Evolutionary conservation across 768 basidiomycete genomes (phyloP).

Genomic region (Kwoniella bestiolae): DNA sequence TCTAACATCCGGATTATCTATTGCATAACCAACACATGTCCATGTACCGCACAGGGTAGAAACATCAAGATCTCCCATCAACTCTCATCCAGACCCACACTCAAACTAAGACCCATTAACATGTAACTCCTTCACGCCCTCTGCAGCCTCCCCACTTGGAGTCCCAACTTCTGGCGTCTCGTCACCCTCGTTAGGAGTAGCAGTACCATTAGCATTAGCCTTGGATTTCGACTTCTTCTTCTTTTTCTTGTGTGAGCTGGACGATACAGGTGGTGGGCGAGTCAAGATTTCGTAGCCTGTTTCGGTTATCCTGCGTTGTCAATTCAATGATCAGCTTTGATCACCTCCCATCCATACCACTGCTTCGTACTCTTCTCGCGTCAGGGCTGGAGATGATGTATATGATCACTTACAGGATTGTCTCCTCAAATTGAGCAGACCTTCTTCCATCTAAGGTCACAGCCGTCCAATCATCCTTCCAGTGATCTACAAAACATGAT

Average conservation of each 20-base stretch:
- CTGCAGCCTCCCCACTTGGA: constrained; percentile 31
- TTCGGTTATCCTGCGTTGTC: constrained; percentile 74
- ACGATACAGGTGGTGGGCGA: constrained; percentile 39
- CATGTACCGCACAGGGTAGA: background rate
- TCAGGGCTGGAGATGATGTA: too few relatives aligned
- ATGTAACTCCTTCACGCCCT: constrained; percentile 25
- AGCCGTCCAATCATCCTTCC: constrained; percentile 97
- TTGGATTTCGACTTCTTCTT: constrained; percentile 37
- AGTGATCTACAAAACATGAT: constrained; percentile 36
- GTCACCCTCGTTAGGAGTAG: constrained; percentile 16
- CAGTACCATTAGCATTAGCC: background rate
- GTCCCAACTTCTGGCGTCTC: constrained; percentile 30
- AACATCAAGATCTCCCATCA: too few relatives aligned
- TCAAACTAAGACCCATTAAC: constrained; percentile 17
- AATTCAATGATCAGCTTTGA: background rate
- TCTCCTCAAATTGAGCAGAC: constrained; percentile 98
- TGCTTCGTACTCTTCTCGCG: too few relatives aligned
- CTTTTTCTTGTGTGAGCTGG: constrained; percentile 28
- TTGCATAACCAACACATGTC: background rate
- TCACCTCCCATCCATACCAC: constrained; percentile 6
- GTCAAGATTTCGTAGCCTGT: constrained; percentile 88
- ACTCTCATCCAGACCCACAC: too few relatives aligned
- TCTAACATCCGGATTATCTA: too few relatives aligned
- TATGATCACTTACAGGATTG: constrained; percentile 87
- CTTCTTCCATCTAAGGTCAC: constrained; percentile 86